Evolutionary conservation across 2,329 filamentous ascomycete species (phyloP).

Genomic region (Fulvia fulva): DNA sequence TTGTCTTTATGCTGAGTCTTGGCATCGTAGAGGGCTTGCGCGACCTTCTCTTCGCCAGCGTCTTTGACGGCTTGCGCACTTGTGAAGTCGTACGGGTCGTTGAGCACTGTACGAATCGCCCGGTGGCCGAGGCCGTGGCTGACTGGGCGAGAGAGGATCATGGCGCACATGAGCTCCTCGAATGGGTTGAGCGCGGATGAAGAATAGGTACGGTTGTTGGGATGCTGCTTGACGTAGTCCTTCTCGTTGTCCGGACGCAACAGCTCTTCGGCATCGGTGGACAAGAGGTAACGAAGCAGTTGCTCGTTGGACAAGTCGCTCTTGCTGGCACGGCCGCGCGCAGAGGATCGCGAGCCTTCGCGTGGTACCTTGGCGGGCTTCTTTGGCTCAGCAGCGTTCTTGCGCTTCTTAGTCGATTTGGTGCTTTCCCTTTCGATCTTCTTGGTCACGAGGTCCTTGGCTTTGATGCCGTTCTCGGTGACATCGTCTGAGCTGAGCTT

Average conservation of each 20-base stretch:
- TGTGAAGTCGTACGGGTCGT: constrained; percentile 41
- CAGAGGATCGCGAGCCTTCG: constrained; percentile 30
- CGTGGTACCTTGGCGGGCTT: constrained; percentile 23
- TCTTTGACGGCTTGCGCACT: constrained; percentile 33
- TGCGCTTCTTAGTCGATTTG: constrained; percentile 23
- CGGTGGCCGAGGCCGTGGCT: constrained; percentile 43
- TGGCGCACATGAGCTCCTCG: constrained; percentile 44
- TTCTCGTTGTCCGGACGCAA: constrained; percentile 35
- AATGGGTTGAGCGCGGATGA: constrained; percentile 37
- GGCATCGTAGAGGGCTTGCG: constrained; percentile 41
- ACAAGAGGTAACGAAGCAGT: constrained; percentile 34
- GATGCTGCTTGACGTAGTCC: constrained; percentile 26
- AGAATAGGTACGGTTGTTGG: constrained; percentile 33
- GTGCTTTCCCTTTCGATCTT: not conserved
- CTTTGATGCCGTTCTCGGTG: not conserved
- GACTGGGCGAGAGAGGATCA: constrained; percentile 44
- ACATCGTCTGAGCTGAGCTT: not conserved
- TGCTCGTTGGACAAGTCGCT: constrained; percentile 24
- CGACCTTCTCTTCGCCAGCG: constrained; percentile 37
- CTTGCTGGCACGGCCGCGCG: constrained; percentile 20
- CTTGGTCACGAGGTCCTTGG: not conserved
- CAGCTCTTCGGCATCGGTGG: constrained; percentile 27
- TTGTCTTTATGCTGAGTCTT: constrained; percentile 46
- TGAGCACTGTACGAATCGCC: constrained; percentile 43
- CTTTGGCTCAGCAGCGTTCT: constrained; percentile 17